Percentiles rank a stretch among this genome's conserved stretches.
phyloP scores from a whole-genome alignment of 345 rosid genomes.

The Turnera subulata region DNA sequence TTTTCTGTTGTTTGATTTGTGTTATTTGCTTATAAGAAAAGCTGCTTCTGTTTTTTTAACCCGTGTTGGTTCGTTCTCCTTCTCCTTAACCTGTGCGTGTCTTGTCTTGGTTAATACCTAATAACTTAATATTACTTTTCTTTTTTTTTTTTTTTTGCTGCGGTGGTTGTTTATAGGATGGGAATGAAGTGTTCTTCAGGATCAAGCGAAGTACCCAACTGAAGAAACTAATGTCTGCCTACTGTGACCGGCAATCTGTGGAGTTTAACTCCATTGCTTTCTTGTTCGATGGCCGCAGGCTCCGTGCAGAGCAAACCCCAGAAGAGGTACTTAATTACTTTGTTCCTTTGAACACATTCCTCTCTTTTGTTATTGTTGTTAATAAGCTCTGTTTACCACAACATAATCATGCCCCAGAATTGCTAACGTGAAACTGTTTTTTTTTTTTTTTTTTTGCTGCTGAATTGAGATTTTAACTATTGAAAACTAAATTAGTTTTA shows the following conservation, averaged over 20 bases:
- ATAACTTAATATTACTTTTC: too few species aligned
- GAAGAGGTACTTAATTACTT: conserved; percentile 16
- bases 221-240: conserved; percentile 26
- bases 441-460: too few species aligned
- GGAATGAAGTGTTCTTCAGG: conserved; percentile 33
- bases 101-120: background rate
- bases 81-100: background rate
- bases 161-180: conserved; percentile 14
- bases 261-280: conserved; percentile 31
- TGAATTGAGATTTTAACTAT: too few species aligned
- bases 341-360: background rate
- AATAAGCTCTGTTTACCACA: too few species aligned
- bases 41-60: background rate
- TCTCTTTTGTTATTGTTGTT: background rate
- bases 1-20: background rate
- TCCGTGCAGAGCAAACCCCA: conserved; percentile 32
- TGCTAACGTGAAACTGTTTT: too few species aligned
- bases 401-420: too few species aligned
- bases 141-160: too few species aligned
- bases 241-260: conserved; percentile 29
- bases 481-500: too few species aligned
- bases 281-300: conserved; percentile 30
- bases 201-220: conserved; percentile 33
- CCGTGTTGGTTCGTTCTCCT: background rate
- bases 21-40: background rate